These are phyloP conservation scores for Gossypium gossypioides DNA, from an alignment of 441 rosid species.

Conservation along the genomic window DNA sequence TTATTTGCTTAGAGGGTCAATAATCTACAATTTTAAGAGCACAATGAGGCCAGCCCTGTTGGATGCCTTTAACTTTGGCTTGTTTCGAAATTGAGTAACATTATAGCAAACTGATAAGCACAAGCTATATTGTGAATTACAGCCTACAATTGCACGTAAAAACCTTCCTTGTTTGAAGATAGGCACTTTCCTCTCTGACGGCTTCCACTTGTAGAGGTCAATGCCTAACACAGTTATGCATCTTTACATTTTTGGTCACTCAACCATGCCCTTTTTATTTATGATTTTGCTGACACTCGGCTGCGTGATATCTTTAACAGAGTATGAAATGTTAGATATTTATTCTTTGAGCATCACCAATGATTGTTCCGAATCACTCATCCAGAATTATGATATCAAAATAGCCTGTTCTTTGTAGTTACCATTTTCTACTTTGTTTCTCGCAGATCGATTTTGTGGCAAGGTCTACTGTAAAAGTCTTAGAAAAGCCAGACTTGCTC, in stretches of 20 bases:
- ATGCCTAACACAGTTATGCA: background rate
- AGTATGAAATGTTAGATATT: background rate
- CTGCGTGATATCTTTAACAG: background rate
- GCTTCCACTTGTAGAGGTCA: background rate
- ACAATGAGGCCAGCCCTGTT: background rate
- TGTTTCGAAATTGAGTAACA: background rate
- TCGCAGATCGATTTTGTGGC: constrained; percentile 23
- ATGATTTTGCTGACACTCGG: background rate
- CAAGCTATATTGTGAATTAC: background rate
- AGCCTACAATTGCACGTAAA: background rate
- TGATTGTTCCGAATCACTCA: background rate
- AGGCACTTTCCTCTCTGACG: background rate
- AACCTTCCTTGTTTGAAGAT: background rate
- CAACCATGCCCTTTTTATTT: background rate
- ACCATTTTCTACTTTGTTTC: background rate
- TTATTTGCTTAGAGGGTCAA: background rate
- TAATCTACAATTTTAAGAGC: background rate
- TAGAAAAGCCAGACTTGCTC: constrained; percentile 27
- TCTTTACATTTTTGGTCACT: background rate
- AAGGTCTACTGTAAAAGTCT: constrained; percentile 18
- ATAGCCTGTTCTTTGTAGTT: background rate
- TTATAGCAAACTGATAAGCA: background rate
- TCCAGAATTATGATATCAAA: background rate
- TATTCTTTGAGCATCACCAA: background rate
- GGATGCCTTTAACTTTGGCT: constrained; percentile 1